phyloP scores from a whole-genome alignment of 2,329 filamentous ascomycete species.

The Aspergillus tanneri region DNA sequence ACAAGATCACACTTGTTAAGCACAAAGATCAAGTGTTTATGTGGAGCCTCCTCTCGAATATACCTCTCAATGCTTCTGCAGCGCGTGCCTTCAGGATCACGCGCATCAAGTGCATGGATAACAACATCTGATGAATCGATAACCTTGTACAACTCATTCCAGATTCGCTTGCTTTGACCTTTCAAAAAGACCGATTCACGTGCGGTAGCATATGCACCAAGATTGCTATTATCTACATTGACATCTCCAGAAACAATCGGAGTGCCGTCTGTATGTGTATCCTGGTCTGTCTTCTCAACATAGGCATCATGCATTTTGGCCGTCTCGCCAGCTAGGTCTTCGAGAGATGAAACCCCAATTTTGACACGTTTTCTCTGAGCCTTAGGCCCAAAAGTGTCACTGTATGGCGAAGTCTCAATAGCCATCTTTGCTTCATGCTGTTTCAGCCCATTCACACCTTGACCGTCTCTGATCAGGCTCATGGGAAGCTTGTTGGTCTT shows the following conservation, averaged over 20 bases:
- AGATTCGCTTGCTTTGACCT: constrained; percentile 91
- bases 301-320: constrained; percentile 80
- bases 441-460: constrained; percentile 78
- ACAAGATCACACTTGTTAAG: constrained; percentile 92
- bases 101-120: constrained; percentile 88
- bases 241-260: constrained; percentile 58
- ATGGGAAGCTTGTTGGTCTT: constrained; percentile 97
- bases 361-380: constrained; percentile 90
- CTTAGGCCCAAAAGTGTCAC: constrained; percentile 89
- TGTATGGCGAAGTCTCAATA: constrained; percentile 81
- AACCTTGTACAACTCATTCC: constrained; percentile 95
- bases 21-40: constrained; percentile 91
- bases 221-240: constrained; percentile 43
- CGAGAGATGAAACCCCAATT: constrained; percentile 75
- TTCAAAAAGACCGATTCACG: constrained; percentile 88
- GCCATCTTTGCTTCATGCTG: constrained; percentile 93
- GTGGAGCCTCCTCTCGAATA: constrained; percentile 84
- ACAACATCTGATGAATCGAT: constrained; percentile 95
- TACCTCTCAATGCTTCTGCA: constrained; percentile 93
- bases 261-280: constrained; percentile 70
- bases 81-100: constrained; percentile 84
- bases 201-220: constrained; percentile 55
- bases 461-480: constrained; percentile 81
- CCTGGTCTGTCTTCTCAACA: constrained; percentile 75
- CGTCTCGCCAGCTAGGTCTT: constrained; percentile 77